These are phyloP conservation scores for Pseudoneurospora amorphoporcata DNA, from an alignment of 495 filamentous ascomycete species.

Conservation along the genomic window DNA sequence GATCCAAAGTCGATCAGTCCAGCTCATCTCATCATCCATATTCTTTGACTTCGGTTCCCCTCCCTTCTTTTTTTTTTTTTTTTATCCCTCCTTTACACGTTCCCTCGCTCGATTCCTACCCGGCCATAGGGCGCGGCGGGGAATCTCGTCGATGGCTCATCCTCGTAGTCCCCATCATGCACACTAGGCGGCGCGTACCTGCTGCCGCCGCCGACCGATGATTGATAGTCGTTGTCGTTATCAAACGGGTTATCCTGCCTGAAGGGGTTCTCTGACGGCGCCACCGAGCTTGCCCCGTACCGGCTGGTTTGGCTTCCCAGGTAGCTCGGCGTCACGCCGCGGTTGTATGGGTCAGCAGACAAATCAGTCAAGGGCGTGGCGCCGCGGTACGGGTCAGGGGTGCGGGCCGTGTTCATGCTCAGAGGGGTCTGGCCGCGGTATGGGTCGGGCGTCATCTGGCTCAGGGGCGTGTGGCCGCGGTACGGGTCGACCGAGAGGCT, in stretches of 20 bases:
- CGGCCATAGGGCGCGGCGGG: conserved; percentile 36
- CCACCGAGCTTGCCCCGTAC: conserved; percentile 3
- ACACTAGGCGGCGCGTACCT: conserved; percentile 29
- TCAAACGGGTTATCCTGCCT: conserved; percentile 36
- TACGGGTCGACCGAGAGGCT: conserved; percentile 27
- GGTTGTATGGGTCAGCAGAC: conserved; percentile 4
- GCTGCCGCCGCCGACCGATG: conserved; percentile 8
- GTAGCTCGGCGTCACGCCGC: conserved; percentile 8
- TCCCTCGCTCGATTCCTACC: conserved; percentile 7
- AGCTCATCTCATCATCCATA: background rate
- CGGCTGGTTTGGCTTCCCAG: conserved; percentile 4
- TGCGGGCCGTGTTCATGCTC: background rate
- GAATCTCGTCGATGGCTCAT: conserved; percentile 28
- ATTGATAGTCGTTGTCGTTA: conserved; percentile 26
- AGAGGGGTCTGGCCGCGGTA: background rate
- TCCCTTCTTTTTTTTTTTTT: background rate
- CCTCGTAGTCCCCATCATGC: conserved; percentile 29
- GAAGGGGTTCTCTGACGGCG: conserved; percentile 19
- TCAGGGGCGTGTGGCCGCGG: conserved; percentile 7
- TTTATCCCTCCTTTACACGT: background rate
- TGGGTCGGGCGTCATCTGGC: conserved; percentile 10
- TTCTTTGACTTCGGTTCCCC: background rate
- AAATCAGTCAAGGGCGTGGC: background rate
- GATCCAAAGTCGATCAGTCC: background rate
- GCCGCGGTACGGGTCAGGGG: conserved; percentile 9